Conservation (phyloP, 805 yeast species). For the Candida coleopterorum region DNA sequence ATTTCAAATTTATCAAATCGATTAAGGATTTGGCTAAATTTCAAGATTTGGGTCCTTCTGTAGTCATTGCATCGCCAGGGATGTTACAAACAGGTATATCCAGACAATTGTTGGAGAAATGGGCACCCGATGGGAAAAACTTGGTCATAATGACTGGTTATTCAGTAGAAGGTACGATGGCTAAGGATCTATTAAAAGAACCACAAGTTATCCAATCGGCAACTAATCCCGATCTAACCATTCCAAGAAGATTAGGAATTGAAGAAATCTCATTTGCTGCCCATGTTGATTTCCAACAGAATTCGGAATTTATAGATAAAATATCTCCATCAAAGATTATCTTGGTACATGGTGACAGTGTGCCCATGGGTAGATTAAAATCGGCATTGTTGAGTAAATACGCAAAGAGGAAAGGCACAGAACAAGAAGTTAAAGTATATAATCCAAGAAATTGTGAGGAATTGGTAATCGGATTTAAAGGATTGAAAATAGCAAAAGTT, state of each 20-base stretch:
- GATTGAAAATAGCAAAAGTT: conserved; percentile 76
- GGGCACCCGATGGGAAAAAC: conserved; percentile 97
- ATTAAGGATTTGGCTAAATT: conserved; percentile 75
- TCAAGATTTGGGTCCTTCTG: conserved; percentile 94
- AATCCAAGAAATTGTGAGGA: conserved; percentile 90
- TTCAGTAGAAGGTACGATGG: conserved; percentile 98
- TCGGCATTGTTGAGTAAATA: conserved; percentile 89
- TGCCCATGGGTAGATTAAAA: conserved; percentile 97
- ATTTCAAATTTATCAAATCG: conserved; percentile 78
- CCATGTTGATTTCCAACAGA: conserved; percentile 94
- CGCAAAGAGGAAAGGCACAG: conserved; percentile 74
- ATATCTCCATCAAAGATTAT: conserved; percentile 83
- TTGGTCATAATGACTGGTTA: conserved; percentile 90
- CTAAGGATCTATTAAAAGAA: conserved; percentile 80
- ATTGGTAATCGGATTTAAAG: conserved; percentile 70
- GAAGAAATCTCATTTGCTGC: conserved; percentile 99
- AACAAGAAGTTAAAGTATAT: conserved; percentile 83
- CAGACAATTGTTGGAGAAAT: conserved; percentile 81
- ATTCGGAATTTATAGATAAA: conserved; percentile 82
- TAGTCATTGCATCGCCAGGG: conserved; percentile 95
- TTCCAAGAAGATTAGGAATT: conserved; percentile 81
- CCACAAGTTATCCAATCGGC: conserved; percentile 87
- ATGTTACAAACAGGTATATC: conserved; percentile 97
- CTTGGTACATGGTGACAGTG: conserved; percentile 94
- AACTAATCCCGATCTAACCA: conserved; percentile 71